Evolutionary conservation across 2,329 filamentous ascomycete species (phyloP), one percentile per base, ranked within the genome.

Genomic region (Fusarium phyllophilum): DNA sequence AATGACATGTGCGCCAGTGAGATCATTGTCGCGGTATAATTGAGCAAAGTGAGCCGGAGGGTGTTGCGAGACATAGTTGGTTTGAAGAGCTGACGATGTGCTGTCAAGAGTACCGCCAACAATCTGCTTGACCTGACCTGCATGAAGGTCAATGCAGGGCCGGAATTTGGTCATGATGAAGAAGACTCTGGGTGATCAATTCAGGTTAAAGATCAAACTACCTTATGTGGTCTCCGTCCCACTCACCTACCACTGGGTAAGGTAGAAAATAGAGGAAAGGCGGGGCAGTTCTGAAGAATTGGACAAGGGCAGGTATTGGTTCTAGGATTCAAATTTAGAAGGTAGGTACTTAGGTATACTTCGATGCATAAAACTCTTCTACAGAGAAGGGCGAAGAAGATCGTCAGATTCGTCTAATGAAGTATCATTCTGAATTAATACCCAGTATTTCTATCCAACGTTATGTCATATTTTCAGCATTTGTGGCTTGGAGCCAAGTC

Each of bases 111-210:
- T 98, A 68, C 96, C 96, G 77, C 96, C 96, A 45, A 99, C 95
- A 77, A 99, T 99, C 83, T 99, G 96, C 86, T 99, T 99, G 68
- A 99, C 96, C 81, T 96, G 92, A 20, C 96, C 96, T n/a, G 95
- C 92, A 83, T 99, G 96, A 60, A 99, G 89, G 84, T 99, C 96
- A 83, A 99, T 98, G 81, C 96, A 99, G 26, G 96, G 96, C 44
- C 96, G 89, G 81, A 99, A 99, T 77, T 92, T 91, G 6, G 96
- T 98, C 96, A 99, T 97, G 36, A 69, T 66, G 79, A 66, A 46
- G 55, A 51, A 11, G 36, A 42, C 45, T 41, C 42, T 52, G 52
- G 9, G 33, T 67, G 39, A 56, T 68, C 14, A 18, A 49, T 38
- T 49, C 29, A 44, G 42, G 54, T 54, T 26, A 34, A 65, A 66